Evolutionary conservation across 352 stramenopile genomes (phyloP), one percentile per base, ranked within the genome.

Genomic region (Globisporangium parvum): DNA sequence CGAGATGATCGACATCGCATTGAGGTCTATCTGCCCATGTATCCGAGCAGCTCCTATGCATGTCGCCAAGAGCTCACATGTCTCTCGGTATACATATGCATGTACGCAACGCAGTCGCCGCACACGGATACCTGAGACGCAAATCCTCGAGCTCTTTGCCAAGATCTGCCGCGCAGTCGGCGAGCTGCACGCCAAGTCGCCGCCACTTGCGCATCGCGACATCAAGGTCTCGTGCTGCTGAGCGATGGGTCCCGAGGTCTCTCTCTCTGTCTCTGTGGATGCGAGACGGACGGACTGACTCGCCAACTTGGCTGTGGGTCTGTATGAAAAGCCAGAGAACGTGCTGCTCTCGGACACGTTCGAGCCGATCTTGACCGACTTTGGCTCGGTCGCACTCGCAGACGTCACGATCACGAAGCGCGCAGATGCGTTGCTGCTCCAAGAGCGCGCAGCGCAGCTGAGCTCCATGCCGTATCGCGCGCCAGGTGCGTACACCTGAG

Each of bases 331-430:
- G 81, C 87, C 87, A 6, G 87, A 96, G 51, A 96, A 96, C 56
- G 69, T 96, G 17, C 62, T 96, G 74, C 56, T 96, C 31, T 79
- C 78, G 0, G 71, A 86, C 35, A 74, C 90, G 17, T 64, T 76
- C n/a, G 84, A 92, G 51, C 86, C 85, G 3, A 60, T 96, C 39
- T 61, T 96, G 53, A 95, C 85, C n/a, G 87, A 96, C 59, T 95
- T 96, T 73, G 87, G 87, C 0, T 95, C 85, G 1, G 67, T 88
- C 51, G 74, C 70, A 11, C 67, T 69, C 47, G 83, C 75, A 21
- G 74, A 95, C 48, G 65, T 88, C 26, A 69, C 57, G 9, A 80
- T 96, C 33, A 60, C 69, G 10, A 90, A 80, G 54, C 80, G 85
- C 8, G 73, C 75, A 0, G 87, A 96, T 48, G 87, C 87, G 9